Base-by-base conservation (phyloP, 306 rosid genomes). In the Leucaena leucocephala region DNA sequence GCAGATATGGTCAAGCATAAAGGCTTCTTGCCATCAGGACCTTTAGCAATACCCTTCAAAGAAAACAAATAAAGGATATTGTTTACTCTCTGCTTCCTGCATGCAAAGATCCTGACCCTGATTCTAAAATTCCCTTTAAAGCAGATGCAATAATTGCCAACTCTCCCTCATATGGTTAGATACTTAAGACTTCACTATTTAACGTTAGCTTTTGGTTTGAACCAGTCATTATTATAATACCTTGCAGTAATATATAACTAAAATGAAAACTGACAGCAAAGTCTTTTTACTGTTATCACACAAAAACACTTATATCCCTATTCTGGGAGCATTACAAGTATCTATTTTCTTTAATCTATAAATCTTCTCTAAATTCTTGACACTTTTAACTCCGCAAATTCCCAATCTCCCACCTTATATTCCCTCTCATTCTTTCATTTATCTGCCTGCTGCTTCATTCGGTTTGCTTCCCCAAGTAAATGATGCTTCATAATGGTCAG, bases 1-100 rank as follows among this genome's bases (percentile, higher is more conserved):
- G 74, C 91, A 95, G 98, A 95, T 90, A 95, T 95, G 98, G 97
- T 95, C 72, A 95, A 95, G 88, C 86, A 95, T 86, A 92, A 95
- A 88, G 98, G 98, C 73, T 92, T 95, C 86, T 81, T 95, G 87
- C 98, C 98, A 59, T 92, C 98, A 8, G 97, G 89, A 43, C 98
- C 97, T 84, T 88, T 93, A n/a, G 98, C 92, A 84, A 89, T 95
- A 82, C 89, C 87, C 13, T n/a, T 72, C 98, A 95, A 83, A 89
- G 98, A 83, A 84, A 81, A 68, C 98, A 95, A 82, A 80, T 95
- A 14, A 95, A 82, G 87, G 85, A 83, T 16, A 95, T 95, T 43
- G 82, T 95, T 70, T 48, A 71, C 80, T 86, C 98, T 67, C 82
- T 95, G 83, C 90, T 89, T 82, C 92, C 96, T 81, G 98, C 98